Base-by-base conservation (phyloP, 306 rosid species). In the Sechiopsis laciniata region DNA sequence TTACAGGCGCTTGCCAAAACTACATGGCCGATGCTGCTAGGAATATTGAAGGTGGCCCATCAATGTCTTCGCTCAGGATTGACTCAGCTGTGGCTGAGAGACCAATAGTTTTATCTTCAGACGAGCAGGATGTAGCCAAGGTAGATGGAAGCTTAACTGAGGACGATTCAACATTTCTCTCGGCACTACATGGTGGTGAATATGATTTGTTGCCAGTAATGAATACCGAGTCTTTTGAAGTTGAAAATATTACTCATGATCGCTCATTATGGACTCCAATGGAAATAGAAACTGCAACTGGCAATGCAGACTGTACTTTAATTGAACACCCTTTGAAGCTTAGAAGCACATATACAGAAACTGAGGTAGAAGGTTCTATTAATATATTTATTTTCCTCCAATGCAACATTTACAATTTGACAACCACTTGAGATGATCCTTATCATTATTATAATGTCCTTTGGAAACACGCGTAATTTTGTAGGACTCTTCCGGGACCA, bases 261-360 rank as follows among this genome's bases (percentile, higher is more conserved):
- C 94, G 90, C 69, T 80, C 97, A 24, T 76, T 78, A 16, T 94
- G 97, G 99, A 89, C 92, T 79, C 90, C 99, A 4, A 64, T 73
- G 85, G 97, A 91, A 35, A 89, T 87, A 83, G 84, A 85, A 85
- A 84, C 84, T 46, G 99, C 96, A 29, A 88, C 97, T 40, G 99
- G 97, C 83, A 87, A 87, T 84, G 79, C 78, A 16, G 87, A 84
- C 48, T 77, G 84, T 84, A 82, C 87, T 69, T 67, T 79, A 79
- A 76, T 94, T 72, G 92, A 87, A 77, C 96, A 91, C 80, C 83
- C 85, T 60, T 80, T 94, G 78, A 81, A 71, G 52, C 95, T 94
- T 46, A 75, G 66, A 81, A 94, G 99, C 90, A 83, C 89, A 11
- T 94, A 94, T 64, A 67, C 89, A 6, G 97, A 94, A 84, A 90